Conservation (phyloP, 2,329 filamentous ascomycete species). For the Aspergillus candidus region DNA sequence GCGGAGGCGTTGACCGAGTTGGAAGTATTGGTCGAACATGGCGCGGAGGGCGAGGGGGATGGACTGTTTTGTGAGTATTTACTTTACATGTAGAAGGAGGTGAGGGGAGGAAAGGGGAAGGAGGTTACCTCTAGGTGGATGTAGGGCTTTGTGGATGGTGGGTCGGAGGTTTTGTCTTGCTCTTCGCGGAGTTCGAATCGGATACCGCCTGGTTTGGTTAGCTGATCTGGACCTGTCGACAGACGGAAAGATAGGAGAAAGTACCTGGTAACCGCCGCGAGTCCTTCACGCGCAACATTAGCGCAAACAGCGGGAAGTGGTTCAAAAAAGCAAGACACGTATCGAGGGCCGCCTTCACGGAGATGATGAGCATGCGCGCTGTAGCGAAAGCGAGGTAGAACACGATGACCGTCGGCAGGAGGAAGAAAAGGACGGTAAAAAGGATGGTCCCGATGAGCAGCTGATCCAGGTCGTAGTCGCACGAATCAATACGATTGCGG, state of each 20-base stretch:
- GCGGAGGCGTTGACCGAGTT: slow-evolving; percentile 82
- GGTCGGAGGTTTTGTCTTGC: slow-evolving; percentile 42
- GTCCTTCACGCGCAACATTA: slow-evolving; percentile 95
- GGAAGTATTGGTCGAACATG: slow-evolving; percentile 97
- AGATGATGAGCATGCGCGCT: slow-evolving; percentile 90
- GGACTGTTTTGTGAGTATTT: slow-evolving; percentile 50
- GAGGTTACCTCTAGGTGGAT: slow-evolving; percentile 72
- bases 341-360: slow-evolving; percentile 83
- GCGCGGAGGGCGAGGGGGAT: slow-evolving; percentile 83
- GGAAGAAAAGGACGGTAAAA: slow-evolving; percentile 90
- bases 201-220: slow-evolving; percentile 58
- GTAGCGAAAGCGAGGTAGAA: slow-evolving; percentile 96
- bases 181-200: slow-evolving; percentile 83
- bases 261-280: slow-evolving; percentile 76
- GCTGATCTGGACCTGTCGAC: slow-evolving; percentile 2
- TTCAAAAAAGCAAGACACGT: slow-evolving; percentile 90
- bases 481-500: slow-evolving; percentile 95
- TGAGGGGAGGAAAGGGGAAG: not conserved
- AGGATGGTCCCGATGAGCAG: slow-evolving; percentile 92
- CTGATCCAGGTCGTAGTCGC: slow-evolving; percentile 97
- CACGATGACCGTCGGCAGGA: slow-evolving; percentile 88
- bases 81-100: not conserved
- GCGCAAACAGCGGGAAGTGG: slow-evolving; percentile 92
- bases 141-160: slow-evolving; percentile 63
- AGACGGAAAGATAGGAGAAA: slow-evolving; percentile 9